phyloP scores from a whole-genome alignment of 352 stramenopile genomes.

The Globisporangium uncinulatum region DNA sequence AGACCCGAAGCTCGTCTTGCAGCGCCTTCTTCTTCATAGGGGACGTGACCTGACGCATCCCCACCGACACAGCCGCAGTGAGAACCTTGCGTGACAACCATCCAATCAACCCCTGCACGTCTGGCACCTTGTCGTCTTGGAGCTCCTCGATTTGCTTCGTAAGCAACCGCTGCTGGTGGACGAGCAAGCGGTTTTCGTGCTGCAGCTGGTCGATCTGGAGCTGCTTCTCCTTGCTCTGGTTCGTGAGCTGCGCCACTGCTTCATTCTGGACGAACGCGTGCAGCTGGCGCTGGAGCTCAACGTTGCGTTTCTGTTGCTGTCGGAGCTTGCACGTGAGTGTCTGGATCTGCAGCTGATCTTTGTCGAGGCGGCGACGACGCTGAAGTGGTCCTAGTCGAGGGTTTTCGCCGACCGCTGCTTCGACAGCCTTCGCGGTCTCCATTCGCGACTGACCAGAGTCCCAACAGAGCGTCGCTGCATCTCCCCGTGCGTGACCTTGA shows the following conservation, averaged over 20 bases:
- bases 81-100: neutral
- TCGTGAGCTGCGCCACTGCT: constrained; percentile 49
- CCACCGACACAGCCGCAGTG: neutral
- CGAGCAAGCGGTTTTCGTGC: constrained; percentile 52
- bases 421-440: neutral
- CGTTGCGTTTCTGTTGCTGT: constrained; percentile 37
- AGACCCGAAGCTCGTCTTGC: constrained; percentile 59
- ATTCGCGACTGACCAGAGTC: too few relatives aligned
- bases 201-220: constrained; percentile 47
- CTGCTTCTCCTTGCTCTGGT: constrained; percentile 60
- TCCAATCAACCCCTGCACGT: neutral
- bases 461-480: too few relatives aligned
- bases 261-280: constrained; percentile 48
- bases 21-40: constrained; percentile 40
- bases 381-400: neutral
- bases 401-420: neutral
- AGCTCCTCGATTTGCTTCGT: constrained; percentile 59
- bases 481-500: too few relatives aligned
- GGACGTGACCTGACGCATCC: constrained; percentile 31
- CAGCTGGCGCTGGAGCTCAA: constrained; percentile 39
- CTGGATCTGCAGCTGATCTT: constrained; percentile 13
- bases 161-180: constrained; percentile 46
- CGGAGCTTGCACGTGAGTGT: constrained; percentile 35
- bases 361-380: constrained; percentile 4
- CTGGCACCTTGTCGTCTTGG: constrained; percentile 36